These are phyloP conservation scores for Phytophthora constricta DNA, from an alignment of 352 stramenopile species.

Conservation along the genomic window DNA sequence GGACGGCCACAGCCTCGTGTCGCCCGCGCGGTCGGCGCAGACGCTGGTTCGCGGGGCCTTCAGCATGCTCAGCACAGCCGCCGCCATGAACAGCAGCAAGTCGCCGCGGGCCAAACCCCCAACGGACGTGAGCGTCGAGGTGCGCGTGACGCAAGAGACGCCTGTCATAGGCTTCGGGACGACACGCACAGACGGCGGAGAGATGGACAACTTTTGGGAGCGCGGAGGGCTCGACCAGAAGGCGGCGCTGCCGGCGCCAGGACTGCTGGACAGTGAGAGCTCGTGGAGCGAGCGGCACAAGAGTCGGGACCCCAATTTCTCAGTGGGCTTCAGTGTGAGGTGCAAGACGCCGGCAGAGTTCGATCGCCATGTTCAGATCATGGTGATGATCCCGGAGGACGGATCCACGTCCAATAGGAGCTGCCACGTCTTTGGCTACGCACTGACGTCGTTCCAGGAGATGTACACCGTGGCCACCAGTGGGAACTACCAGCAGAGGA, in stretches of 20 bases:
- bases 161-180: constrained; percentile 33
- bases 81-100: constrained; percentile 41
- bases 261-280: constrained; percentile 56
- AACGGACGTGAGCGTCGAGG: constrained; percentile 75
- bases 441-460: constrained; percentile 81
- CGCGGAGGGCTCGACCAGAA: constrained; percentile 20
- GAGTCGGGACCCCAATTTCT: constrained; percentile 69
- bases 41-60: constrained; percentile 78
- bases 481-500: constrained; percentile 61
- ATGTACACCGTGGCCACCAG: constrained; percentile 71
- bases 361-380: constrained; percentile 77
- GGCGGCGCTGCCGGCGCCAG: constrained; percentile 19
- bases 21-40: constrained; percentile 63
- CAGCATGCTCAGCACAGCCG: constrained; percentile 63
- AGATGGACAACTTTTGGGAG: constrained; percentile 26
- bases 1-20: constrained; percentile 60
- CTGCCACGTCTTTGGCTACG: constrained; percentile 73
- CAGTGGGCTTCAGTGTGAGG: constrained; percentile 65
- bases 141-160: constrained; percentile 64
- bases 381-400: constrained; percentile 84
- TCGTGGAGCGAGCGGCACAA: constrained; percentile 78
- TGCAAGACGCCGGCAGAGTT: constrained; percentile 55
- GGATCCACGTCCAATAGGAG: constrained; percentile 65
- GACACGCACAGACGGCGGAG: constrained; percentile 3
- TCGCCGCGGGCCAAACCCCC: constrained; percentile 55